Evolutionary conservation across 192 early-diverging fungal species (phyloP).

Genomic region (Linnemannia schmuckeri): DNA sequence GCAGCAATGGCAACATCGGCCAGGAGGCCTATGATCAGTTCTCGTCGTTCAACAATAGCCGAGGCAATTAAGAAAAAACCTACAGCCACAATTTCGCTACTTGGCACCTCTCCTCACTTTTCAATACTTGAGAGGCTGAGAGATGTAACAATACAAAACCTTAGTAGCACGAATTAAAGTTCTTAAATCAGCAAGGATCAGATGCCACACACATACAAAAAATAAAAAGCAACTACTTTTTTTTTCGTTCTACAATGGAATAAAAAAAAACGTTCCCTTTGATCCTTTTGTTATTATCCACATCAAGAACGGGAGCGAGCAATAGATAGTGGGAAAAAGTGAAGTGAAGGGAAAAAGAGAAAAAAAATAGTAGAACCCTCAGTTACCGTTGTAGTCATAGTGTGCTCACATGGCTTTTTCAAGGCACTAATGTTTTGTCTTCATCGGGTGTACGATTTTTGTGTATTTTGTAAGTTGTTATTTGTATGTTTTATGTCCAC

Average conservation of each 20-base stretch:
- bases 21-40: constrained; percentile 44
- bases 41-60: constrained; percentile 27
- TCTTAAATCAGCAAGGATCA: not conserved
- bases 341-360: too few relatives aligned
- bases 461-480: not conserved
- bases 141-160: not conserved
- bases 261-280: not conserved
- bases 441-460: constrained; percentile 10
- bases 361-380: constrained; percentile 1
- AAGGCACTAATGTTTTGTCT: constrained; percentile 19
- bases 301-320: too few relatives aligned
- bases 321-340: not conserved
- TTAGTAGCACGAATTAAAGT: not conserved
- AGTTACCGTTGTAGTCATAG: constrained; percentile 28
- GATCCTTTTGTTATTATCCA: not conserved
- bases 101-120: not conserved
- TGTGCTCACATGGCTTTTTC: constrained; percentile 29
- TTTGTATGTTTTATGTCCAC: not conserved
- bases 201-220: not conserved
- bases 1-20: constrained; percentile 28
- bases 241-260: not conserved
- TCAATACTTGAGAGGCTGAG: not conserved
- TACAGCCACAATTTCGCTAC: not conserved
- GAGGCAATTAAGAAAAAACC: constrained; percentile 18
- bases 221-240: not conserved